Conservation (phyloP, 208 protist species). For the Cochliopodium minus region DNA sequence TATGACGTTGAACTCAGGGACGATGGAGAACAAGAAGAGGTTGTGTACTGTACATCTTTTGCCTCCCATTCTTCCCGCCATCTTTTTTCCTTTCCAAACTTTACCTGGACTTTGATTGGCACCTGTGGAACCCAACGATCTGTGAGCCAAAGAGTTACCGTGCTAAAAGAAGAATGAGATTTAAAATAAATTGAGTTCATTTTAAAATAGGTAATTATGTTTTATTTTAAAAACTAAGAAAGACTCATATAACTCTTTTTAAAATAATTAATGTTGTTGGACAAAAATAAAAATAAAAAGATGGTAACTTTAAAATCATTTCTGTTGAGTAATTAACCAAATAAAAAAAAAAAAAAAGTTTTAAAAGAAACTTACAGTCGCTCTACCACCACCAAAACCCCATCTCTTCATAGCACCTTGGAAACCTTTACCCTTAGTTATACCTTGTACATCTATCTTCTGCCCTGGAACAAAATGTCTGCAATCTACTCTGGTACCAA, state of each 20-base stretch:
- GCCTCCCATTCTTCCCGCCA: conserved; percentile 35
- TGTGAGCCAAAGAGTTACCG: conserved; percentile 28
- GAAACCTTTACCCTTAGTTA: conserved; percentile 72
- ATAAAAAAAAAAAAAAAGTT: no score
- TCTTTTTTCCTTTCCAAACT: conserved; percentile 41
- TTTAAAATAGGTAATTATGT: no score
- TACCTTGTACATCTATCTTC: conserved; percentile 54
- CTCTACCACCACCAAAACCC: conserved; percentile 67
- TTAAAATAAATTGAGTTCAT: no score
- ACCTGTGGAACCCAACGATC: conserved; percentile 24
- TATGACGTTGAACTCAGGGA: not conserved
- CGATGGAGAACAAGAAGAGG: conserved; percentile 17
- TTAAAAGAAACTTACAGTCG: no score
- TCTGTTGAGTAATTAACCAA: no score
- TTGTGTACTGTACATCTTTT: conserved; percentile 18
- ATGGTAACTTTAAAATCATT: no score
- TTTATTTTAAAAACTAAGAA: no score
- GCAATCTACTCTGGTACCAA: conserved; percentile 69
- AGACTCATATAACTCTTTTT: no score
- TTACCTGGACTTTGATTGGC: conserved; percentile 14
- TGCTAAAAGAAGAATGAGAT: no score
- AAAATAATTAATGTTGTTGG: no score
- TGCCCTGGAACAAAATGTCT: conserved; percentile 74
- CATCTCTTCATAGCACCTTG: conserved; percentile 69
- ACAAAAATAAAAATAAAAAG: no score